A percentile compares a stretch with the other conserved stretches of the same genome.
Conservation (phyloP, 2,329 filamentous ascomycete species). For the Dactylellina drechsleri region DNA sequence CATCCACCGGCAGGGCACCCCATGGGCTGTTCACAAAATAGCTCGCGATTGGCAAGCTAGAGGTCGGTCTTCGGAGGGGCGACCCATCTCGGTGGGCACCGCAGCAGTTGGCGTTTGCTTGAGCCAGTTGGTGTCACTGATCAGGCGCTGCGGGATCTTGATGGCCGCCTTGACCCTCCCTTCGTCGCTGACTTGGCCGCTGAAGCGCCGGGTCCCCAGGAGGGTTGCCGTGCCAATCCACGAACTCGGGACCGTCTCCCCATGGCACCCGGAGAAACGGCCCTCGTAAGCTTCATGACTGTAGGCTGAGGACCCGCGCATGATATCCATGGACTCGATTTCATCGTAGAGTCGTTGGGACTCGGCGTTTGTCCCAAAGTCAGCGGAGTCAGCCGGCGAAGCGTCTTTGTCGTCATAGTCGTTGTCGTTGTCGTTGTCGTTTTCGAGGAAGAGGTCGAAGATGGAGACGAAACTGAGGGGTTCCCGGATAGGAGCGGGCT, state of each 20-base stretch:
- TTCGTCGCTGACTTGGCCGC: constrained; percentile 8
- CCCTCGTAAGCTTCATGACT: constrained; percentile 3
- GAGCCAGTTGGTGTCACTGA: constrained; percentile 42
- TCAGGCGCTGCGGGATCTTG: constrained; percentile 26
- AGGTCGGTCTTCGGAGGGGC: constrained; percentile 26
- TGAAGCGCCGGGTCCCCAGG: constrained; percentile 33
- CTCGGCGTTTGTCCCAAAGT: constrained; percentile 10
- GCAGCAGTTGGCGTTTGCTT: constrained; percentile 9
- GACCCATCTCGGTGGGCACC: not conserved
- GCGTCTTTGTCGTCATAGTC: not conserved
- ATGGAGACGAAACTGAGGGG: not conserved
- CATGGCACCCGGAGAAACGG: constrained; percentile 5
- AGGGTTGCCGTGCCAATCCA: constrained; percentile 26
- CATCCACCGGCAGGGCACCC: not conserved
- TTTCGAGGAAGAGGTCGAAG: not conserved
- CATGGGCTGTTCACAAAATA: constrained; percentile 34
- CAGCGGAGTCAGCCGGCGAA: constrained; percentile 8
- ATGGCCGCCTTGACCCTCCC: constrained; percentile 14
- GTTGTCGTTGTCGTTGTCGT: no score
- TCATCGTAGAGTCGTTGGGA: constrained; percentile 28
- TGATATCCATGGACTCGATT: constrained; percentile 42
- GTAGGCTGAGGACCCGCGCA: constrained; percentile 11
- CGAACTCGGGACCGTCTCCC: constrained; percentile 5
- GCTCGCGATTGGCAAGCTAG: constrained; percentile 32
- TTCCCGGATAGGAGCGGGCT: not conserved